These are phyloP conservation scores for Anisodus acutangulus DNA, from an alignment of 257 asterid genomes.

Conservation along the genomic window DNA sequence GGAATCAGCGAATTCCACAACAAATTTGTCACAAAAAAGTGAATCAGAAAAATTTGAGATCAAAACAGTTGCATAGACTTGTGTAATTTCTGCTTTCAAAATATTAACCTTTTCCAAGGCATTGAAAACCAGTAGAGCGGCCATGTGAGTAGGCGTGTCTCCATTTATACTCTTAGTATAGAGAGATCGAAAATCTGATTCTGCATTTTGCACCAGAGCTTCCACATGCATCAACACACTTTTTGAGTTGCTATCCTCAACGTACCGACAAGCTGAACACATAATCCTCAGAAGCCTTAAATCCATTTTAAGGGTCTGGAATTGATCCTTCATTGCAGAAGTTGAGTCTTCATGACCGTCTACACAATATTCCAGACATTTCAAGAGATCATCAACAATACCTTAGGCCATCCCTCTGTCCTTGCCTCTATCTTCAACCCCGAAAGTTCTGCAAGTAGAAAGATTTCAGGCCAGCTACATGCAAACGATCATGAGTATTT, in stretches of 20 bases:
- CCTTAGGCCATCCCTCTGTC: constrained; percentile 2
- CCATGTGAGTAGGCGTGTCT: background rate
- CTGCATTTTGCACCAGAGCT: background rate
- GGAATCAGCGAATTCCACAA: background rate
- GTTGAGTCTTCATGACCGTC: constrained; percentile 5
- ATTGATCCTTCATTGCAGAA: background rate
- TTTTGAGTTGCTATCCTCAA: background rate
- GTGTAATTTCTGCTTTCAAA: background rate
- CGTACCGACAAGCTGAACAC: background rate
- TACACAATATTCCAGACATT: background rate
- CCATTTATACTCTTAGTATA: background rate
- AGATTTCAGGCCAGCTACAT: too few species aligned
- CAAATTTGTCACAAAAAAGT: background rate
- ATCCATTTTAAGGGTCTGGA: background rate
- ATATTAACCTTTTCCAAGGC: background rate
- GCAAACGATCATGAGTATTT: too few species aligned
- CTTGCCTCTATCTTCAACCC: too few species aligned
- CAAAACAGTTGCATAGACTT: background rate
- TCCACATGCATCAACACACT: background rate
- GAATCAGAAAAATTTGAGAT: background rate
- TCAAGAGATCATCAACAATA: background rate
- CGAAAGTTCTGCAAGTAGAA: too few species aligned
- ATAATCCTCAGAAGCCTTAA: background rate
- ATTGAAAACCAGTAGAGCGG: constrained; percentile 13
- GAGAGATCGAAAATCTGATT: constrained; percentile 20